Base-by-base conservation (phyloP, 225 moss, liverwort and hornwort species). In the Neckera pumila region DNA sequence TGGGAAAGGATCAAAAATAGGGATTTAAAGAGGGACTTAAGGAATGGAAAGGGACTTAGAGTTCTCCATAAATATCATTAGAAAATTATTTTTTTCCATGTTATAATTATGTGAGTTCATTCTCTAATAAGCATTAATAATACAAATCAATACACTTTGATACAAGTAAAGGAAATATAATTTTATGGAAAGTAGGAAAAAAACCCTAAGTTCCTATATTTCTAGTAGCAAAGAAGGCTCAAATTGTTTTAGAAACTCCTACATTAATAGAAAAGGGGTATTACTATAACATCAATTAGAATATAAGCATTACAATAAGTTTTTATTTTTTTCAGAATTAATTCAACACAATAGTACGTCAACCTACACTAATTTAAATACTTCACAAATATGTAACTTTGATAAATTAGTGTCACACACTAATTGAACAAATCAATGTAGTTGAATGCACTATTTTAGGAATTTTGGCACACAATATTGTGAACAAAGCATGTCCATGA, bases 21-120 rank as follows among this genome's bases (percentile, higher is more conserved):
- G 15, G 3, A 1, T 42, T n/a, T 67, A 4, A 9, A 6, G 7
- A 14, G 27, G 7, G 12, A 13, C 30, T 11, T 3, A 3, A 0
- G 1, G 7, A 38, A 23, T 1, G 13, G 5, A 7, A 1, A 6
- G 23, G 38, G 23, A 0, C 6, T 70, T 14, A 42, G 26, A 26
- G 26, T 8, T 42, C 4, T 25, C 42, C 40, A 71, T 8, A 42
- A 40, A 36, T 1, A 71, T 71, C 15, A 26, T 26, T 42, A 4
- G 5, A 42, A 40, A 26, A 42, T 5, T 42, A 42, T 26, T 71
- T 3, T 25, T 42, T 3, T 23, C 3, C 3, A 36, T 20, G 5
- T 19, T 19, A 36, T 19, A 10, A 19, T 0, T 27, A 5, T 40
- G 3, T 43, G 13, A 25, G 3, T 16, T 43, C 2, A 26, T 43